Evolutionary conservation across 2,329 filamentous ascomycete species (phyloP), one percentile per base, ranked within the genome.

Genomic region (Arthrobotrys sphaeroides): DNA sequence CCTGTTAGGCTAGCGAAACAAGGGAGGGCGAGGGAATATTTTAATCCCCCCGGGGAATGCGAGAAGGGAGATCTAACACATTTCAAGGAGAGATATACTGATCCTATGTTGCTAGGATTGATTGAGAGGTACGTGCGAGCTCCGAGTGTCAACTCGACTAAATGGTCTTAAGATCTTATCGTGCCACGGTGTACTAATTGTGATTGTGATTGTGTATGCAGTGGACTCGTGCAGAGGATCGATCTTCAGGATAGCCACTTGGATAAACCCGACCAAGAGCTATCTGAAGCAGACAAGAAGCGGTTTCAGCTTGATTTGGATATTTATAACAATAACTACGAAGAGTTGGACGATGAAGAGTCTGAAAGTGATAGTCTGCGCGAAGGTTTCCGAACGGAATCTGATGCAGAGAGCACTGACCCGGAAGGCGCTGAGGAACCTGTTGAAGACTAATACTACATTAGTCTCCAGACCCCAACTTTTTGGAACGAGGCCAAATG

Each of bases 1-100:
- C 89, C 90, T 0, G 83, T 89, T 16, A 43, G 51, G 16, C 20
- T 64, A 3, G 67, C 67, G 2, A 55, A 72, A 13, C 67, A 47
- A n/a, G 40, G 45, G 1, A 53, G 45, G 16, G 38, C 36, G 0
- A 51, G 24, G 16, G 67, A 62, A 5, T 72, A 72, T 22, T 72
- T 72, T 16, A 55, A 62, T 5, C 67, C 67, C 9, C 67, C 67
- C 10, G 38, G 67, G 1, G 9, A 47, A 42, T 38, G 57, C n/a
- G 26, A 45, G 10, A 59, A 57, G 20, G 45, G 61, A 22, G 67
- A 72, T 16, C 20, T 72, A 2, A 18, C 59, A 5, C 24, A 47
- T 2, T 62, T 72, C 10, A 18, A 18, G 16, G 10, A 45, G 26
- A 40, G 57, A 3, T 64, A 57, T 22, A 16, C 42, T n/a, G 67